These are phyloP conservation scores for Colletotrichum sp. DNA, from an alignment of 2,329 filamentous ascomycete species.

Conservation along the genomic window DNA sequence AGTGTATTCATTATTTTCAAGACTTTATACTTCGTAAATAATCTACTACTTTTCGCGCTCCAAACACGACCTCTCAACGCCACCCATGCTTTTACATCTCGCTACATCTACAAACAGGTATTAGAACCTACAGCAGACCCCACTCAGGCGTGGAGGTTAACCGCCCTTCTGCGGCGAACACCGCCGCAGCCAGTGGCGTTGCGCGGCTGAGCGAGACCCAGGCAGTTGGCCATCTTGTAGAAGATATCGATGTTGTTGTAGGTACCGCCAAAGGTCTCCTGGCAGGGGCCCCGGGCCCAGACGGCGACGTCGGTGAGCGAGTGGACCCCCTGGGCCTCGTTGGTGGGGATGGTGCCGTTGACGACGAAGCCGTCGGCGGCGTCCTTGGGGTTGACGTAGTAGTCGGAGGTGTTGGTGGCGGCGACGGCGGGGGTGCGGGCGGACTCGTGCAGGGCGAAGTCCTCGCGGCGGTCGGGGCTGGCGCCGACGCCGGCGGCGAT, in stretches of 20 bases:
- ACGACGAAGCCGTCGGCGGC: constrained; percentile 70
- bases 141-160: background rate
- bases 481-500: constrained; percentile 76
- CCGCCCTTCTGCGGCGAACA: background rate
- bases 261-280: constrained; percentile 75
- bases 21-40: background rate
- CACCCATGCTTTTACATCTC: background rate
- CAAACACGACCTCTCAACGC: background rate
- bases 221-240: constrained; percentile 73
- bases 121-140: background rate
- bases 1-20: background rate
- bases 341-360: constrained; percentile 75
- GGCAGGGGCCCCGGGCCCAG: constrained; percentile 80
- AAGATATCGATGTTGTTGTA: constrained; percentile 77
- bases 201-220: constrained; percentile 54
- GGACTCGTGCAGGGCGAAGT: constrained; percentile 73
- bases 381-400: constrained; percentile 74
- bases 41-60: background rate
- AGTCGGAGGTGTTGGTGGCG: constrained; percentile 57
- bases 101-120: background rate
- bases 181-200: background rate
- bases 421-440: constrained; percentile 63
- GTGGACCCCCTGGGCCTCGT: constrained; percentile 73
- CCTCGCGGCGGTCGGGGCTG: constrained; percentile 77
- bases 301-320: constrained; percentile 80